Evolutionary conservation across 768 basidiomycete species (phyloP).

Genomic region (Butyriboletus loyo): DNA sequence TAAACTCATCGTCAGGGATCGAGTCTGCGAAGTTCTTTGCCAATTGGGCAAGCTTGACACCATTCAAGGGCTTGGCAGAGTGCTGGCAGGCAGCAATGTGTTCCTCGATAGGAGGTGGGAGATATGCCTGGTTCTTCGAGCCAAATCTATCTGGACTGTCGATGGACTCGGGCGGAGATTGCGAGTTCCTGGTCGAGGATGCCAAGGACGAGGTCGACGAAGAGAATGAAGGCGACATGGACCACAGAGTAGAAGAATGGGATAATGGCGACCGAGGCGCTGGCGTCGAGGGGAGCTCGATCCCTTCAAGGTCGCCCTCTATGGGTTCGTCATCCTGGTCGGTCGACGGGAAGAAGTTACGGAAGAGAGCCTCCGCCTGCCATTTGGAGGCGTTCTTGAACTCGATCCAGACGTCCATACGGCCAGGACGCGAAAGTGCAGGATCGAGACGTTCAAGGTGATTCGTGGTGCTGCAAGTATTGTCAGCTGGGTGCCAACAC

Average conservation of each 20-base stretch:
- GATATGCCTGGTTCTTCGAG: constrained; percentile 55
- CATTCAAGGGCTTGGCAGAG: constrained; percentile 63
- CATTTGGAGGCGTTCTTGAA: constrained; percentile 84
- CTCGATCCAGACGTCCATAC: constrained; percentile 91
- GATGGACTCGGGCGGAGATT: constrained; percentile 20
- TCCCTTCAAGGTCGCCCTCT: constrained; percentile 44
- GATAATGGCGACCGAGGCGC: constrained; percentile 42
- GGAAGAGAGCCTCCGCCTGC: constrained; percentile 84
- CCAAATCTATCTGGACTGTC: constrained; percentile 38
- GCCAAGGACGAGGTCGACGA: constrained; percentile 41
- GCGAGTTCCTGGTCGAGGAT: constrained; percentile 29
- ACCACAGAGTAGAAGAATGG: constrained; percentile 47
- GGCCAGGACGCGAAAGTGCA: constrained; percentile 86
- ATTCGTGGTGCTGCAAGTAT: constrained; percentile 67
- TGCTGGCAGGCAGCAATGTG: constrained; percentile 57
- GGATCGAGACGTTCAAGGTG: constrained; percentile 90
- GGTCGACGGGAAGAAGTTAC: constrained; percentile 84
- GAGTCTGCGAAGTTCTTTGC: constrained; percentile 78
- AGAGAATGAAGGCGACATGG: constrained; percentile 42
- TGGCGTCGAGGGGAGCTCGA: constrained; percentile 40
- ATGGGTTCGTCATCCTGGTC: constrained; percentile 45
- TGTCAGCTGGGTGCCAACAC: neutral
- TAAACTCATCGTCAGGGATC: constrained; percentile 84
- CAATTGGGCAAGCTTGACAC: constrained; percentile 57
- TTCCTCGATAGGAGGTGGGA: constrained; percentile 63